A percentile compares a stretch with the other conserved stretches of the same genome.
Conservation (phyloP, 73 alveolate genomes). For the Uronychia setigera region DNA sequence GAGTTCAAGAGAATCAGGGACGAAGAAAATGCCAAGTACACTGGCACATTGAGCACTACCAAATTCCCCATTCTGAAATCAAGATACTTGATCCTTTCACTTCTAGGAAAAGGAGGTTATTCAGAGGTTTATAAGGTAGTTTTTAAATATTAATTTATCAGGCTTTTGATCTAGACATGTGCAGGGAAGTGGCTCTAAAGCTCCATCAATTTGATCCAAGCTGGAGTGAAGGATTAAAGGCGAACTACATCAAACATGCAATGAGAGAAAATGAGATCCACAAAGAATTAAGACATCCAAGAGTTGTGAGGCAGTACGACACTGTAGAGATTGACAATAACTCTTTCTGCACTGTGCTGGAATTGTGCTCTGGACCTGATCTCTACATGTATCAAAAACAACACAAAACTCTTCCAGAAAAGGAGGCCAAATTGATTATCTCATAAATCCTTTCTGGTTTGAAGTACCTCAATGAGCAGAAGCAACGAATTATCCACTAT, state of each 20-base stretch:
- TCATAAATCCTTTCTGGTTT: constrained; percentile 95
- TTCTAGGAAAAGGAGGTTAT: constrained; percentile 98
- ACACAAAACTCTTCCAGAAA: constrained; percentile 87
- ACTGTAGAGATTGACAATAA: constrained; percentile 96
- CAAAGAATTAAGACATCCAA: constrained; percentile 87
- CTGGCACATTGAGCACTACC: constrained; percentile 72
- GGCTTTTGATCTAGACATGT: constrained; percentile 94
- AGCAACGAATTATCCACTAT: constrained; percentile 94
- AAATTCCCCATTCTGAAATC: constrained; percentile 81
- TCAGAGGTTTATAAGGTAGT: constrained; percentile 90
- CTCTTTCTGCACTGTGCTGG: constrained; percentile 96
- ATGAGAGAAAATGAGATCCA: constrained; percentile 97
- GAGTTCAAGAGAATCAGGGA: constrained; percentile 82
- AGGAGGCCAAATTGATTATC: constrained; percentile 97
- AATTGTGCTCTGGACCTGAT: constrained; percentile 98
- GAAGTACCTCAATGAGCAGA: constrained; percentile 90
- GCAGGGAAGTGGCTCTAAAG: constrained; percentile 93
- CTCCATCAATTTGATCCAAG: constrained; percentile 93
- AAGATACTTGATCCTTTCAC: constrained; percentile 83
- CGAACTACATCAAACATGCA: constrained; percentile 97
- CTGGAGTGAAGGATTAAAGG: constrained; percentile 95
- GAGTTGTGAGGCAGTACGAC: constrained; percentile 95
- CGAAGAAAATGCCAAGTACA: constrained; percentile 70
- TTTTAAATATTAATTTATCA: background rate
- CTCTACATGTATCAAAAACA: constrained; percentile 88